Conservation (phyloP, 805 yeast species). For the Ogataea ramenticola region DNA sequence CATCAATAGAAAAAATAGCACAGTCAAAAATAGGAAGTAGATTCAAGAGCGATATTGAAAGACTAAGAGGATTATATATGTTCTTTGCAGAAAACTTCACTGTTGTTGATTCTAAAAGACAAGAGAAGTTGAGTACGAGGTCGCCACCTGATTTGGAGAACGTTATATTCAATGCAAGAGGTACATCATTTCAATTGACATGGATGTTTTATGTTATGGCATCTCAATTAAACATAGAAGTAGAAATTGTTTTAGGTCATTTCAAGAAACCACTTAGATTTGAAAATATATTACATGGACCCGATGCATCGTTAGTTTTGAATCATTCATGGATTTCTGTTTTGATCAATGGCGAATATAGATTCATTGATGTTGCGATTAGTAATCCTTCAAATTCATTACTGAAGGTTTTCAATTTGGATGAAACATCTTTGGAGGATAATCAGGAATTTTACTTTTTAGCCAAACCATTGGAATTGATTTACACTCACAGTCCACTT, state of each 20-base stretch:
- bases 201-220: conserved; percentile 70
- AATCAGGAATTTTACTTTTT: conserved; percentile 55
- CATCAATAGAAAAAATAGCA: conserved; percentile 50
- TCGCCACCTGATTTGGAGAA: conserved; percentile 22
- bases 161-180: conserved; percentile 18
- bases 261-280: conserved; percentile 69
- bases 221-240: conserved; percentile 58
- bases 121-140: conserved; percentile 24
- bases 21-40: conserved; percentile 44
- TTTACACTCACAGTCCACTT: conserved; percentile 83
- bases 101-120: conserved; percentile 30
- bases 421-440: conserved; percentile 19
- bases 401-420: conserved; percentile 34
- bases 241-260: conserved; percentile 77
- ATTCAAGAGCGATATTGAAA: conserved; percentile 48
- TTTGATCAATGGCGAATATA: conserved; percentile 66
- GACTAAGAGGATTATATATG: conserved; percentile 56
- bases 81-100: conserved; percentile 56
- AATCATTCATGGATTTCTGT: conserved; percentile 91
- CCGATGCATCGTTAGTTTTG: conserved; percentile 38
- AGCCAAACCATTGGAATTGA: conserved; percentile 63
- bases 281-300: conserved; percentile 25
- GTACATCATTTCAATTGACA: conserved; percentile 56
- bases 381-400: conserved; percentile 54
- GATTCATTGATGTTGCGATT: conserved; percentile 66